phyloP scores from a whole-genome alignment of 306 rosid genomes.

The Vigna nakashimae region DNA sequence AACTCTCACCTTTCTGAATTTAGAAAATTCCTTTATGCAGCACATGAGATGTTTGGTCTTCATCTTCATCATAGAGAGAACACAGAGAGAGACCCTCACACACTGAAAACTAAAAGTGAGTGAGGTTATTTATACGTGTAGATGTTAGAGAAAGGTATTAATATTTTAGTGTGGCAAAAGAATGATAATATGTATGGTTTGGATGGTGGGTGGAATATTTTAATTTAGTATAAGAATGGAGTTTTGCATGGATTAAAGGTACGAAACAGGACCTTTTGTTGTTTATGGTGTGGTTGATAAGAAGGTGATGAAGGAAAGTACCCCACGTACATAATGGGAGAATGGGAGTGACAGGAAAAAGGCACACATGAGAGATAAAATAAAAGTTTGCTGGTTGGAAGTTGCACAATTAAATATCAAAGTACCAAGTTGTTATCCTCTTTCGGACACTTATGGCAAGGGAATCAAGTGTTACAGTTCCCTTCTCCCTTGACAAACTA shows the following conservation, averaged over 20 bases:
- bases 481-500: not conserved
- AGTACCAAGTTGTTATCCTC: conserved; percentile 39
- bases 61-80: conserved; percentile 22
- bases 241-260: conserved; percentile 41
- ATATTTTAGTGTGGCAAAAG: conserved; percentile 26
- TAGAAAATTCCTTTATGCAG: not conserved
- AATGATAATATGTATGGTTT: conserved; percentile 38
- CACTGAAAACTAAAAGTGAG: not conserved
- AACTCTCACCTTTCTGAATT: conserved; percentile 41
- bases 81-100: too few species aligned
- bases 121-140: conserved; percentile 40
- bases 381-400: conserved; percentile 42
- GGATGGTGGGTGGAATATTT: conserved; percentile 36
- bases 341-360: conserved; percentile 50
- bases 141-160: conserved; percentile 2
- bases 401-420: conserved; percentile 34
- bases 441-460: conserved; percentile 1
- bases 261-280: conserved; percentile 44
- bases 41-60: conserved; percentile 39
- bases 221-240: conserved; percentile 9
- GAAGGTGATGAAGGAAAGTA: conserved; percentile 24
- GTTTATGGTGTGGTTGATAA: conserved; percentile 9
- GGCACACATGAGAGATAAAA: conserved; percentile 41
- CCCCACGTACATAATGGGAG: conserved; percentile 42
- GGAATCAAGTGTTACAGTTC: conserved; percentile 18